Evolutionary conservation across 306 rosid genomes (phyloP).

Genomic region (Abrus pulchellus): DNA sequence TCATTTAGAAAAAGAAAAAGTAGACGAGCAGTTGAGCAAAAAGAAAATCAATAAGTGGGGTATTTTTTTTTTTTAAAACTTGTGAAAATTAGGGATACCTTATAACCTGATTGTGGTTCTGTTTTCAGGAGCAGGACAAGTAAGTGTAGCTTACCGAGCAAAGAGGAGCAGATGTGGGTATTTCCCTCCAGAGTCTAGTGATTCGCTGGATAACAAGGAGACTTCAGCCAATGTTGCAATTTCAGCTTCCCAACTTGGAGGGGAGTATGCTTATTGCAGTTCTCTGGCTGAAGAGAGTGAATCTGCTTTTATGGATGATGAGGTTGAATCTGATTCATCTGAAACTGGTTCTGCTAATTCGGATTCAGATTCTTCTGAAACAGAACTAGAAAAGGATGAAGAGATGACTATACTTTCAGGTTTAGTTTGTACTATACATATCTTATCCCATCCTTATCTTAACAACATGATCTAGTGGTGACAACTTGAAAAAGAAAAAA

Average conservation of each 20-base stretch:
- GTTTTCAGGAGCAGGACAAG: slow-evolving; percentile 70
- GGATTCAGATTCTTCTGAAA: slow-evolving; percentile 83
- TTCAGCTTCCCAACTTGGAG: slow-evolving; percentile 64
- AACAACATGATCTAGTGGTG: slow-evolving; percentile 17
- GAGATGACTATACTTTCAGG: slow-evolving; percentile 83
- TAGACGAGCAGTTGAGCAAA: slow-evolving; percentile 47
- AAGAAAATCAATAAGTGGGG: slow-evolving; percentile 46
- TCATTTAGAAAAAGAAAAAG: slow-evolving; percentile 49
- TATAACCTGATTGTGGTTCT: slow-evolving; percentile 56
- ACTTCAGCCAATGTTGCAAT: slow-evolving; percentile 61
- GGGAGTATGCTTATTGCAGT: slow-evolving; percentile 55
- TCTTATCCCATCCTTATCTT: slow-evolving; percentile 32
- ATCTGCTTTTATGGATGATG: slow-evolving; percentile 79
- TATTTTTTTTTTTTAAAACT: slow-evolving; percentile 41
- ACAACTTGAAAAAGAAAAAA: not conserved
- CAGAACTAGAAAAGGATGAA: slow-evolving; percentile 77
- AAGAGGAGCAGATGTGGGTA: slow-evolving; percentile 78
- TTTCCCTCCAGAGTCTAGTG: slow-evolving; percentile 78
- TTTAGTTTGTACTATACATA: slow-evolving; percentile 40
- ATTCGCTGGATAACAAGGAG: slow-evolving; percentile 77
- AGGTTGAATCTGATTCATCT: slow-evolving; percentile 69
- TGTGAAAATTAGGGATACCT: slow-evolving; percentile 47
- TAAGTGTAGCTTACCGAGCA: slow-evolving; percentile 60
- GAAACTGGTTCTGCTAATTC: slow-evolving; percentile 67
- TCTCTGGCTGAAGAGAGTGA: slow-evolving; percentile 72